Base-by-base conservation (phyloP, 2,329 filamentous ascomycete genomes). In the Fusarium nisikadoi region DNA sequence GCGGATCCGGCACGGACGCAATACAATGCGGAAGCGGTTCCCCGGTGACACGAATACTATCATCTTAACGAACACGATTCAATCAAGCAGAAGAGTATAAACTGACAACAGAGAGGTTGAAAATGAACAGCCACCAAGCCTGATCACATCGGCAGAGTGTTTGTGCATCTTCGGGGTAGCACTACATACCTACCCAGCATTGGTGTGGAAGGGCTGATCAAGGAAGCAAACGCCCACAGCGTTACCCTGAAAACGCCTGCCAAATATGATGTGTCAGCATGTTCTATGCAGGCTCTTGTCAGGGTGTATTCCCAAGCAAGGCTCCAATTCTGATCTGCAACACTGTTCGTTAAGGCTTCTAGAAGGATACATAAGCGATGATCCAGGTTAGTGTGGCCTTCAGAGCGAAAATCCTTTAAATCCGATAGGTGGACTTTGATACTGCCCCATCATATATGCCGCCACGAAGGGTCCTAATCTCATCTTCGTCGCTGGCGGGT, bases 21-120 rank as follows among this genome's bases (percentile, higher is more conserved):
- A 62, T 74, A 65, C 55, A 56, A 67, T 57, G 69, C 78, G 79
- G 78, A 79, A 79, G 74, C 43, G 29, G 73, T 74, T 80, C 78
- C 78, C 79, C 78, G 79, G 79, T 64, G 73, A 77, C 76, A 76
- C 66, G 73, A 77, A 75, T 64, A 43, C 42, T 54, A 55, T 50
- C 53, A 54, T 70, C 59, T 69, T 68, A 71, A 74, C 64, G 49
- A 69, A 69, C 62, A 60, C 43, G 45, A 54, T 56, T 60, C 54
- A 69, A 45, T 65, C 62, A 43, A 60, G 55, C 50, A 61, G 42
- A 62, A 38, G 66, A 52, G 46, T 47, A 50, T 64, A 58, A 69
- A 71, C 55, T 54, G 58, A 54, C 39, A 59, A 50, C 53, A 43
- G 54, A 56, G 68, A 72, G 62, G 66, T 71, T 74, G 70, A 67